A percentile compares a stretch with the other conserved stretches of the same genome.
Conservation (phyloP, 176 grass and related monocot genomes). For the Themeda triandra region DNA sequence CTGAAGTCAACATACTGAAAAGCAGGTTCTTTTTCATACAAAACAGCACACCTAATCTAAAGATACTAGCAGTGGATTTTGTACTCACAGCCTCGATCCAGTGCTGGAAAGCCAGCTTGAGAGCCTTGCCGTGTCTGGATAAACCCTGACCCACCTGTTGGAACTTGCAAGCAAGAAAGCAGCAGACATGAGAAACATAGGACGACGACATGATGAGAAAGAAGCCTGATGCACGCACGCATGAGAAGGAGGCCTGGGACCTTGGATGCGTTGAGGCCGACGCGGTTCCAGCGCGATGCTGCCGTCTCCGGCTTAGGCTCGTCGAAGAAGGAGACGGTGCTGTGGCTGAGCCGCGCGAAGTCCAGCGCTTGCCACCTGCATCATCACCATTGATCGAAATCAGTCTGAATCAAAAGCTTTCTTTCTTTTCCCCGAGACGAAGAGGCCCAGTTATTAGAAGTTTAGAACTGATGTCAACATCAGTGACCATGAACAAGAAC, state of each 20-base stretch:
- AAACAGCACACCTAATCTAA: neutral
- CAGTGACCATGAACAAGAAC: no score
- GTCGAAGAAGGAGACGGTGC: slow-evolving; percentile 84
- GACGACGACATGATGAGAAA: neutral
- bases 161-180: neutral
- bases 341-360: slow-evolving; percentile 68
- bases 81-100: slow-evolving; percentile 74
- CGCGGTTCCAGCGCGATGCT: slow-evolving; percentile 79
- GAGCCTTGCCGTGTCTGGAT: slow-evolving; percentile 44
- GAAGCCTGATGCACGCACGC: no score
- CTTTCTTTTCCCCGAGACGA: neutral
- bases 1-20: slow-evolving; percentile 17
- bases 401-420: neutral
- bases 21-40: neutral
- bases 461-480: no score
- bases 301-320: slow-evolving; percentile 57
- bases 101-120: slow-evolving; percentile 69
- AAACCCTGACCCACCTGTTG: slow-evolving; percentile 61
- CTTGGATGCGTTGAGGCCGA: slow-evolving; percentile 83
- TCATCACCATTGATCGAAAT: neutral
- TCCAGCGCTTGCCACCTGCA: slow-evolving; percentile 84
- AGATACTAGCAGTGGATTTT: neutral
- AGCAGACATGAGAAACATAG: neutral
- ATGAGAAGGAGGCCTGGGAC: neutral
- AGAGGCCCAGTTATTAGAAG: no score